Evolutionary conservation across 2,329 filamentous ascomycete species (phyloP).

Genomic region (Aspergillus flavus): DNA sequence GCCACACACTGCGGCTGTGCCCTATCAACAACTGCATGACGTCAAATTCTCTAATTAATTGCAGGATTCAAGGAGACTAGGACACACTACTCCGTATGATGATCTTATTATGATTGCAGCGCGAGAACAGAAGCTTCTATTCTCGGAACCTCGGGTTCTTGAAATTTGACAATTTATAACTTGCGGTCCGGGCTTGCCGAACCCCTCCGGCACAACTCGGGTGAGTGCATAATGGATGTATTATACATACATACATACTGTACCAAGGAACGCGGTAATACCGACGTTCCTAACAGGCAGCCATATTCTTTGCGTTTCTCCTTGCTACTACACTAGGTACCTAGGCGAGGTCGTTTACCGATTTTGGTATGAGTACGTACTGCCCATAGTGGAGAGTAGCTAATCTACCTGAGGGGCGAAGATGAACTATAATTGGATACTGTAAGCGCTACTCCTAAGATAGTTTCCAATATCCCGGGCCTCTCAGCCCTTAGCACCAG

Average conservation of each 20-base stretch:
- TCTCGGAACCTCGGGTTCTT: background rate
- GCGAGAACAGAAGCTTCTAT: background rate
- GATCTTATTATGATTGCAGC: background rate
- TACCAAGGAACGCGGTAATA: background rate
- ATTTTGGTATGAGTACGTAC: background rate
- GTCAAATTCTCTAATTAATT: background rate
- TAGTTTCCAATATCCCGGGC: background rate
- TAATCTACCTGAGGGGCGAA: background rate
- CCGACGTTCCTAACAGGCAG: slow-evolving; percentile 11
- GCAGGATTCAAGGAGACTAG: background rate
- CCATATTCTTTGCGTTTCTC: slow-evolving; percentile 6
- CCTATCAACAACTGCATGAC: background rate
- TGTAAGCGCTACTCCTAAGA: background rate
- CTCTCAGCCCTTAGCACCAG: background rate
- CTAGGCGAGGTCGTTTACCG: background rate
- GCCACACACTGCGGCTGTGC: slow-evolving; percentile 2
- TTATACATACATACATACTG: background rate
- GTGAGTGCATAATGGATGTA: background rate
- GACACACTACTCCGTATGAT: background rate
- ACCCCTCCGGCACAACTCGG: background rate
- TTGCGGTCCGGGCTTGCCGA: background rate
- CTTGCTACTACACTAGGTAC: background rate
- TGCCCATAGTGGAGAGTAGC: background rate
- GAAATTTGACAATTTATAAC: background rate
- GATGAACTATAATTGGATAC: slow-evolving; percentile 3